Base-by-base conservation (phyloP, 345 rosid genomes). In the Populus davidiana region DNA sequence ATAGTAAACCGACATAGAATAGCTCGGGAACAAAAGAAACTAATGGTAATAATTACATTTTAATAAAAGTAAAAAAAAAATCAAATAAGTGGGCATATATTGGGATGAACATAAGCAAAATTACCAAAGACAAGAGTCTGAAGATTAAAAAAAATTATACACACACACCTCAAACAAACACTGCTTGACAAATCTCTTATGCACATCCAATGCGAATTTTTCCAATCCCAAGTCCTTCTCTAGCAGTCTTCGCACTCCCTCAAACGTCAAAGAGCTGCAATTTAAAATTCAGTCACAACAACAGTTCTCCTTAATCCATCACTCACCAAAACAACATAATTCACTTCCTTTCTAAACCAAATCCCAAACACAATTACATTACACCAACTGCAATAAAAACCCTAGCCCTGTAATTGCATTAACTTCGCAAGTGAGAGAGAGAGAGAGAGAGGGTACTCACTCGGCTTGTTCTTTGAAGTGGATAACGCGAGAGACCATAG, bases 171-270 rank as follows among this genome's bases (percentile, higher is more conserved):
- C 83, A 44, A 79, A 63, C 70, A 96, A 80, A 77, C 88, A 84
- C 44, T 91, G 83, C 81, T 89, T 90, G 50, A 93, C 84, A 82
- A 89, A 88, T 81, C 89, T 87, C 89, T 90, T 93, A 73, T 92
- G 93, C 44, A 83, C 89, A 79, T 96, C 98, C 88, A 96, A 79
- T 16, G 91, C 91, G 82, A 67, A 84, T 74, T 73, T 80, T 73
- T 89, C 90, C 82, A 96, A 78, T 69, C 90, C 91, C 82, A 96
- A 73, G 81, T 91, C 94, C 85, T 90, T 87, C 92, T 96, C 99
- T 62, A 96, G 67, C 76, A 93, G 67, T 79, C 97, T 88, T 77
- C 99, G 86, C 70, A 92, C 96, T 54, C 94, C 93, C 88, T 87
- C 96, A 56, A 93, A 87, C 8, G 93, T 96, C 85, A 93, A 82